Evolutionary conservation across 352 stramenopile species (phyloP).

Genomic region (Pythium monospermum): DNA sequence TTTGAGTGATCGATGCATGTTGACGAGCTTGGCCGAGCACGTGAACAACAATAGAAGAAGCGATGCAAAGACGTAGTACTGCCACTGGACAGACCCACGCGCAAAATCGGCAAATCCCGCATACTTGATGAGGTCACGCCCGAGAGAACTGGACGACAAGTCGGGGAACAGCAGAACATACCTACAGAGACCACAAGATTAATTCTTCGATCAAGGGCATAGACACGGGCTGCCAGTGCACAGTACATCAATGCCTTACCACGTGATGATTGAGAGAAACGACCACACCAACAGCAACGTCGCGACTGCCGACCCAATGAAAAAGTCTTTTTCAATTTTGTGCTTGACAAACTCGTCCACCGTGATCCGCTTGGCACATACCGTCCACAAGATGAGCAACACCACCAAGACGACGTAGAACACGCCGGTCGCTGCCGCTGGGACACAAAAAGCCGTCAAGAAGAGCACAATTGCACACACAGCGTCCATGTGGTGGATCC

Average conservation of each 20-base stretch:
- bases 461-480: constrained; percentile 52
- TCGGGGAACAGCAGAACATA: constrained; percentile 51
- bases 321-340: constrained; percentile 22
- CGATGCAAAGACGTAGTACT: constrained; percentile 62
- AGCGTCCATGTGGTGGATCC: constrained; percentile 31
- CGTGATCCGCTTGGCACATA: constrained; percentile 53
- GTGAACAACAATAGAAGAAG: constrained; percentile 61
- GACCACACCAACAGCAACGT: constrained; percentile 41
- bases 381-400: constrained; percentile 62
- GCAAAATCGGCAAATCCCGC: constrained; percentile 58
- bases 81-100: constrained; percentile 33
- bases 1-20: constrained; percentile 34
- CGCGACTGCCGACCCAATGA: constrained; percentile 37
- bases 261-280: constrained; percentile 44
- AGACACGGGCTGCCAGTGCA: no score
- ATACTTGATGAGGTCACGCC: constrained; percentile 41
- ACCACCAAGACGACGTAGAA: constrained; percentile 59
- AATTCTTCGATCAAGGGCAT: no score
- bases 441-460: constrained; percentile 51
- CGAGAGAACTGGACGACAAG: constrained; percentile 25
- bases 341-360: constrained; percentile 38
- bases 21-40: constrained; percentile 55
- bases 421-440: constrained; percentile 42
- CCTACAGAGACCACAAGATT: constrained; percentile 18
- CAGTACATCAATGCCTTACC: constrained; percentile 23